phyloP scores from a whole-genome alignment of 768 basidiomycete genomes.

The Lentinula boryana region DNA sequence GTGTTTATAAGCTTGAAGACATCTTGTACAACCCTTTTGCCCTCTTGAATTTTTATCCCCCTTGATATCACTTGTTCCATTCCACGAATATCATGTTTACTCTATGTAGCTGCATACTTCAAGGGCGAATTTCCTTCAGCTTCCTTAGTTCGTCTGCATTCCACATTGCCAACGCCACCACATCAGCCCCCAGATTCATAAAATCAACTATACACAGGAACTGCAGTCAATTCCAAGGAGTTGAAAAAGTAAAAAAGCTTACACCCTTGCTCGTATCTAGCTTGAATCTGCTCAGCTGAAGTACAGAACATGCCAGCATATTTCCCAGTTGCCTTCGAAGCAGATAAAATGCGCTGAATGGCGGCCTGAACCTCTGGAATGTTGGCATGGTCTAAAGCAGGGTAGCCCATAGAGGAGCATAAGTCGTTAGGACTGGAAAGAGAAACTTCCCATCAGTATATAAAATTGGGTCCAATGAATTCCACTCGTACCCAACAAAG shows the following conservation, averaged over 20 bases:
- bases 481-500: conserved; percentile 9
- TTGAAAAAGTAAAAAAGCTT: neutral
- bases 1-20: too few relatives aligned
- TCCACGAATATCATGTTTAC: too few relatives aligned
- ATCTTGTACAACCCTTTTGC: too few relatives aligned
- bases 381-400: conserved; percentile 10
- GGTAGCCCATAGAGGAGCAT: conserved; percentile 13
- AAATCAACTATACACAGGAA: conserved; percentile 10
- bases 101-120: too few relatives aligned
- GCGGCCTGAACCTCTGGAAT: conserved; percentile 15
- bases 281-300: conserved; percentile 11
- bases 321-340: conserved; percentile 14
- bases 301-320: conserved; percentile 16
- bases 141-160: conserved; percentile 9
- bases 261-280: conserved; percentile 14
- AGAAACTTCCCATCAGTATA: neutral
- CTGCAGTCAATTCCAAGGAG: neutral
- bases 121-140: neutral
- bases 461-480: neutral
- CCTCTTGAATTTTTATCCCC: too few relatives aligned
- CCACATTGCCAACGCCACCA: conserved; percentile 12
- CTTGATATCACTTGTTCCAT: too few relatives aligned
- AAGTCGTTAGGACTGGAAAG: conserved; percentile 12
- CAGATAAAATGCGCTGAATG: conserved; percentile 10
- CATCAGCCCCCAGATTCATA: conserved; percentile 14